Evolutionary conservation across 2,329 filamentous ascomycete species (phyloP).

Genomic region (Reticulascus tulasneorum): DNA sequence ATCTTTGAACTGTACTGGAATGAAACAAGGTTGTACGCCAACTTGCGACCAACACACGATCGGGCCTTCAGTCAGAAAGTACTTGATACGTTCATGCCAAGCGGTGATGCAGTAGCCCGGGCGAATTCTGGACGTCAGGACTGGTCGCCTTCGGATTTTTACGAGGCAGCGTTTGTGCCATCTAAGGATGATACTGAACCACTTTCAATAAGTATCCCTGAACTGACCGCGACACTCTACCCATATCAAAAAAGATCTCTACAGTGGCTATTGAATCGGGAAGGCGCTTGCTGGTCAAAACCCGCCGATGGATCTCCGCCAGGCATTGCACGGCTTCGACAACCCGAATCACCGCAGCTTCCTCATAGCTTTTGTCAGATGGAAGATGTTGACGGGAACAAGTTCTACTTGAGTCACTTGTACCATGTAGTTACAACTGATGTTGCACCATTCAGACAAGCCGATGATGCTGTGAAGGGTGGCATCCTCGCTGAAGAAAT

Average conservation of each 20-base stretch:
- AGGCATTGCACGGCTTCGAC: slow-evolving; percentile 15
- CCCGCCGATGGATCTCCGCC: slow-evolving; percentile 12
- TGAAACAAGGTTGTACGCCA: slow-evolving; percentile 26
- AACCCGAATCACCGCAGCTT: not conserved
- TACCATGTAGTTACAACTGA: slow-evolving; percentile 56
- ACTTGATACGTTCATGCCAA: slow-evolving; percentile 31
- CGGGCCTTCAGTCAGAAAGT: slow-evolving; percentile 29
- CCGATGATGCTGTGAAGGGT: slow-evolving; percentile 42
- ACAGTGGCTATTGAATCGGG: slow-evolving; percentile 65
- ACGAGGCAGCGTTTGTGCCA: slow-evolving; percentile 64
- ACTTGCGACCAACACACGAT: slow-evolving; percentile 23
- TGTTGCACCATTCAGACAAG: slow-evolving; percentile 35
- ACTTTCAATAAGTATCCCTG: slow-evolving; percentile 35
- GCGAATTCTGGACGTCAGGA: slow-evolving; percentile 14
- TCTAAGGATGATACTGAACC: slow-evolving; percentile 34
- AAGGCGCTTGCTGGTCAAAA: slow-evolving; percentile 51
- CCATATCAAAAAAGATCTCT: slow-evolving; percentile 70
- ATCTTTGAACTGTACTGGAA: slow-evolving; percentile 39
- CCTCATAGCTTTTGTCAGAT: slow-evolving; percentile 10
- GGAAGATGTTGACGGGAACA: not conserved
- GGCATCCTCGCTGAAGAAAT: slow-evolving; percentile 78
- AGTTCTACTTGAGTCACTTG: slow-evolving; percentile 57
- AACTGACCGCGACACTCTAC: slow-evolving; percentile 52
- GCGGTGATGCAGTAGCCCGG: slow-evolving; percentile 19
- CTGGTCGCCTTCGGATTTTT: slow-evolving; percentile 57